These are phyloP conservation scores for Lepraria neglecta DNA, from an alignment of 495 filamentous ascomycete species.

Conservation along the genomic window DNA sequence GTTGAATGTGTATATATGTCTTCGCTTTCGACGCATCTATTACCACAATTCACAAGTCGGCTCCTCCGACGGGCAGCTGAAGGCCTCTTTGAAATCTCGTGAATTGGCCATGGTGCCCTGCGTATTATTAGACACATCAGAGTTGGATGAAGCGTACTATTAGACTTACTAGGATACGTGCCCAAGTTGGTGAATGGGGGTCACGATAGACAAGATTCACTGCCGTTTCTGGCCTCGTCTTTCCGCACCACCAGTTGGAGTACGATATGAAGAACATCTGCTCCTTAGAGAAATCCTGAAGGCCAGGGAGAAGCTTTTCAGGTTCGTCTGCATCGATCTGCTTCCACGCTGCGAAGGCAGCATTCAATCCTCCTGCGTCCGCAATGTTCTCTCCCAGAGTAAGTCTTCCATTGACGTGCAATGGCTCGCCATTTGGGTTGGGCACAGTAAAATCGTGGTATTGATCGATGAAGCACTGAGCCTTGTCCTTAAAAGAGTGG, in stretches of 20 bases:
- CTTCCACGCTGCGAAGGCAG: constrained; percentile 63
- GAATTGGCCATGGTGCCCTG: constrained; percentile 62
- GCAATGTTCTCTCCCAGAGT: constrained; percentile 74
- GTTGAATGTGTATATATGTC: too few relatives aligned
- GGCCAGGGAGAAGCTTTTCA: constrained; percentile 55
- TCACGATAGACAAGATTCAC: constrained; percentile 54
- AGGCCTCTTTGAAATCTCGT: constrained; percentile 59
- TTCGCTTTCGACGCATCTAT: neutral
- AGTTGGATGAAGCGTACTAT: neutral
- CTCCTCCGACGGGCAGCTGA: constrained; percentile 56
- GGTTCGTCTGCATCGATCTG: constrained; percentile 46
- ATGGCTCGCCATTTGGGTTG: constrained; percentile 43
- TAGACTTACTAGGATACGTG: constrained; percentile 50
- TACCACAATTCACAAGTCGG: constrained; percentile 68
- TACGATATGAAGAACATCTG: constrained; percentile 70
- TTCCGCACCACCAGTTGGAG: constrained; percentile 63
- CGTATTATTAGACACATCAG: neutral
- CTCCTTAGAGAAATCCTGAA: constrained; percentile 59
- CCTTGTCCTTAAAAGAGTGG: constrained; percentile 53
- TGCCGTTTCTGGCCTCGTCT: constrained; percentile 51
- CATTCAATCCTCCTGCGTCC: constrained; percentile 63
- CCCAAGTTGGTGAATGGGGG: constrained; percentile 56
- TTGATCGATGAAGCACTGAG: constrained; percentile 66
- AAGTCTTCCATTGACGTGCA: constrained; percentile 61
- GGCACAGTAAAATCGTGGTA: constrained; percentile 58